Evolutionary conservation across 2,329 filamentous ascomycete genomes (phyloP).

Genomic region (Boeremia exigua): DNA sequence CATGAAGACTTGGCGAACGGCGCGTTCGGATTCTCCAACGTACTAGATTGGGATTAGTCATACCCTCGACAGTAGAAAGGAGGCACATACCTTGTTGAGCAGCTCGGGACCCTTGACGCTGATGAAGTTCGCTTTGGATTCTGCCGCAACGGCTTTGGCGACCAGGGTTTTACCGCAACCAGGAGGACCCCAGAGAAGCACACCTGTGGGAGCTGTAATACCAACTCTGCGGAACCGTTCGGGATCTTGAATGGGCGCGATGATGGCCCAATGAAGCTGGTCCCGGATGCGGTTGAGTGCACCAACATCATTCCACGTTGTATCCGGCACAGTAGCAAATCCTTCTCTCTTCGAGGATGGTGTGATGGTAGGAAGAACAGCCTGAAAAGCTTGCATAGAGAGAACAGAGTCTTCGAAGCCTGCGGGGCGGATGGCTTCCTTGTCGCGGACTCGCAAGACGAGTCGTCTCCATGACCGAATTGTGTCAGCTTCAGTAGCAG

Average conservation of each 20-base stretch:
- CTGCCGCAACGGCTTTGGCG: conserved; percentile 94
- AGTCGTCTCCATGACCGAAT: conserved; percentile 51
- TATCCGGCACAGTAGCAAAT: conserved; percentile 91
- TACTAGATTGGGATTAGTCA: conserved; percentile 57
- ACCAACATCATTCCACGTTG: conserved; percentile 92
- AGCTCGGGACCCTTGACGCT: conserved; percentile 96
- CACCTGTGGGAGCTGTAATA: conserved; percentile 81
- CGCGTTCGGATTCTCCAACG: conserved; percentile 93
- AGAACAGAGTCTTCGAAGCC: conserved; percentile 64
- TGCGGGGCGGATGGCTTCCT: conserved; percentile 57
- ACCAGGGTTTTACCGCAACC: conserved; percentile 97
- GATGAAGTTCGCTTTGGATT: conserved; percentile 97
- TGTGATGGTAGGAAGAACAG: conserved; percentile 75
- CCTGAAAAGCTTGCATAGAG: conserved; percentile 72
- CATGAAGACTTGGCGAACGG: conserved; percentile 88
- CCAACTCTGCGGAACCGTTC: conserved; percentile 78
- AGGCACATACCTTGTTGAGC: conserved; percentile 74
- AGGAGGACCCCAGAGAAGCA: conserved; percentile 94
- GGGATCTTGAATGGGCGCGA: conserved; percentile 85
- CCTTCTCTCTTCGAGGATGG: conserved; percentile 89
- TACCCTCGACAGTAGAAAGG: background rate
- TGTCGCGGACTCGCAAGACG: conserved; percentile 58
- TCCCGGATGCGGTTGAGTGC: conserved; percentile 80
- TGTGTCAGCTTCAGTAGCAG: conserved; percentile 24
- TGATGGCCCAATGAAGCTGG: conserved; percentile 83